Percentiles rank a stretch among this genome's conserved stretches.
phyloP scores from a whole-genome alignment of 257 asterid genomes.

The Solanum okadae region DNA sequence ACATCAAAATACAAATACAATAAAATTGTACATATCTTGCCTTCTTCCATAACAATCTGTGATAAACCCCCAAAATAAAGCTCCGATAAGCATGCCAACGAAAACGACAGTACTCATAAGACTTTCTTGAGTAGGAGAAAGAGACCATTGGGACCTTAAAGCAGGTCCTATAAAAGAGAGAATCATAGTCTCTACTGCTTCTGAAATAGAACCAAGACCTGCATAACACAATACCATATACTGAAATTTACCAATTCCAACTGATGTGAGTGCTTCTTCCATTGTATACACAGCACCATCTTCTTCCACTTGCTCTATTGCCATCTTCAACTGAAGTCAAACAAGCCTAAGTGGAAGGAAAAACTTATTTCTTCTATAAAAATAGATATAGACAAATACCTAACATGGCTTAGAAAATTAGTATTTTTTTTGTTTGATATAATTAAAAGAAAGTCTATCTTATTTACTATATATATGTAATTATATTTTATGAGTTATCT shows the following conservation, averaged over 20 bases:
- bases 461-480: too few relatives aligned
- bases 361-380: too few relatives aligned
- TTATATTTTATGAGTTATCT: too few relatives aligned
- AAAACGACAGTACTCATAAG: conserved; percentile 54
- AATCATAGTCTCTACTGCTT: conserved; percentile 73
- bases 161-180: conserved; percentile 68
- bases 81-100: conserved; percentile 73
- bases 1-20: background rate
- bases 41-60: conserved; percentile 69
- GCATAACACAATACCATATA: conserved; percentile 46
- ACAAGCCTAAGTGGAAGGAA: too few relatives aligned
- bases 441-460: too few relatives aligned
- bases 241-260: conserved; percentile 73
- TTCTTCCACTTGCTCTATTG: background rate
- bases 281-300: conserved; percentile 23
- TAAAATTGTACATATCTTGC: conserved; percentile 8
- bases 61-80: conserved; percentile 53
- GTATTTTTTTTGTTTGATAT: too few relatives aligned
- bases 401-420: too few relatives aligned
- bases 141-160: conserved; percentile 49
- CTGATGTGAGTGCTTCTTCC: conserved; percentile 49
- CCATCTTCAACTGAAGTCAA: background rate
- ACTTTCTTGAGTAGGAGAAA: conserved; percentile 56
- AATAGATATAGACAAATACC: too few relatives aligned
- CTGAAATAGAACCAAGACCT: conserved; percentile 60